phyloP scores from a whole-genome alignment of 345 rosid species.

The Aurinia saxatilis region DNA sequence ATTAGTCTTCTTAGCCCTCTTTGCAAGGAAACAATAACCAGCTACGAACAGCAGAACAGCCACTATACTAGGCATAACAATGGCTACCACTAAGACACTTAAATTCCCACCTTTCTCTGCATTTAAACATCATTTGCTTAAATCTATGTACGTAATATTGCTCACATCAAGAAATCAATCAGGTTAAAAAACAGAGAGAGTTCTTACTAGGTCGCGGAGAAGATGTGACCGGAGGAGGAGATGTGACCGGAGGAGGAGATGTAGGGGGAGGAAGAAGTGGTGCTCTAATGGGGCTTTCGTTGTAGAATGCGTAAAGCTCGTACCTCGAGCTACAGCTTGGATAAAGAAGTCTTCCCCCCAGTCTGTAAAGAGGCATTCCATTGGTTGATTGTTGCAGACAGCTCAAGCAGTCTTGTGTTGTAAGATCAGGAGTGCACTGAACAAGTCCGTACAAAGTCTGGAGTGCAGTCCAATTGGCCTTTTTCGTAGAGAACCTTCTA shows the following conservation, averaged over 20 bases:
- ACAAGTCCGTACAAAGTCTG: constrained; percentile 24
- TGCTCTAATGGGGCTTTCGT: not conserved
- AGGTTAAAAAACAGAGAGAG: not conserved
- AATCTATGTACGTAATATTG: not conserved
- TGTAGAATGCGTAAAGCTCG: constrained; percentile 29
- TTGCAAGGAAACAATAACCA: constrained; percentile 24
- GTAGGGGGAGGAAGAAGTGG: not conserved
- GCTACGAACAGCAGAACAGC: constrained; percentile 14
- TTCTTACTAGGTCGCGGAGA: not conserved
- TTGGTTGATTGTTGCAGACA: constrained; percentile 21
- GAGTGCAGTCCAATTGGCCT: not conserved
- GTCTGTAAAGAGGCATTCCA: not conserved
- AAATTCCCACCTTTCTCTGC: constrained; percentile 26
- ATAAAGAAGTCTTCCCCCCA: constrained; percentile 24
- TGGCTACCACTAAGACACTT: constrained; percentile 20
- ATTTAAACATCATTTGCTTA: not conserved
- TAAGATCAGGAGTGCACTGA: constrained; percentile 50
- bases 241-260: not conserved
- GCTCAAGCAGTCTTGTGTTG: not conserved
- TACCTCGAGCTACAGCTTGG: constrained; percentile 38
- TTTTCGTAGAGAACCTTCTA: constrained; percentile 26
- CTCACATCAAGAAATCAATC: not conserved
- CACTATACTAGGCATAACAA: constrained; percentile 21
- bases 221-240: not conserved
- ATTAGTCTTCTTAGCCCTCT: constrained; percentile 23